phyloP scores from a whole-genome alignment of 2,329 filamentous ascomycete species.

The Hypomyces rosellus region DNA sequence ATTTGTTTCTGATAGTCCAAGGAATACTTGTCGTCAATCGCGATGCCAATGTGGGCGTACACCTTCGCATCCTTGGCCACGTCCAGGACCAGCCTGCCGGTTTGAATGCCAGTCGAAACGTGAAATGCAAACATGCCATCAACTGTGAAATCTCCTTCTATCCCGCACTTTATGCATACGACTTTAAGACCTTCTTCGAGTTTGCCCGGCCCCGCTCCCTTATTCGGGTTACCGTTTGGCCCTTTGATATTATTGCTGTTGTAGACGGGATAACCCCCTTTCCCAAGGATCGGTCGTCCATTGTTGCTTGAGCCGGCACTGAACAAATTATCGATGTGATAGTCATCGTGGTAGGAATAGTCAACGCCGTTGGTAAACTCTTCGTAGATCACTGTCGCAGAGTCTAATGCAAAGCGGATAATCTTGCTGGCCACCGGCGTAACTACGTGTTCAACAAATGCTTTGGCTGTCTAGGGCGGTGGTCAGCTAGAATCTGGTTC shows the following conservation, averaged over 20 bases:
- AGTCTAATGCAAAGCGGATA: no score
- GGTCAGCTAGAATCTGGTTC: no score
- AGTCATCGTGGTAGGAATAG: background rate
- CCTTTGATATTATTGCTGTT: background rate
- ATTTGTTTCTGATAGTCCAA: background rate
- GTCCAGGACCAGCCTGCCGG: background rate
- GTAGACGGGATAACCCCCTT: background rate
- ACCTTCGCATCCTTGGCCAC: background rate
- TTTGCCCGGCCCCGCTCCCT: background rate
- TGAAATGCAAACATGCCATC: conserved; percentile 1
- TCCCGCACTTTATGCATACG: conserved; percentile 4
- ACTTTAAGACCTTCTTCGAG: background rate
- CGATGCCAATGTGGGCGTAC: conserved; percentile 1
- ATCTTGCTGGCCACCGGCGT: no score
- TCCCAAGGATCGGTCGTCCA: background rate
- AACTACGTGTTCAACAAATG: no score
- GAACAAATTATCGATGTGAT: background rate
- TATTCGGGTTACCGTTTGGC: background rate
- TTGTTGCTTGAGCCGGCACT: background rate
- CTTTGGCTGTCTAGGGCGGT: no score
- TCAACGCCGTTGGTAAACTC: no score
- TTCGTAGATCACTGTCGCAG: no score
- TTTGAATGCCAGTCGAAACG: background rate
- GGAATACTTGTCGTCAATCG: background rate
- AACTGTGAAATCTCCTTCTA: conserved; percentile 1